These are phyloP conservation scores for Chiua virens DNA, from an alignment of 768 basidiomycete species.

Conservation along the genomic window DNA sequence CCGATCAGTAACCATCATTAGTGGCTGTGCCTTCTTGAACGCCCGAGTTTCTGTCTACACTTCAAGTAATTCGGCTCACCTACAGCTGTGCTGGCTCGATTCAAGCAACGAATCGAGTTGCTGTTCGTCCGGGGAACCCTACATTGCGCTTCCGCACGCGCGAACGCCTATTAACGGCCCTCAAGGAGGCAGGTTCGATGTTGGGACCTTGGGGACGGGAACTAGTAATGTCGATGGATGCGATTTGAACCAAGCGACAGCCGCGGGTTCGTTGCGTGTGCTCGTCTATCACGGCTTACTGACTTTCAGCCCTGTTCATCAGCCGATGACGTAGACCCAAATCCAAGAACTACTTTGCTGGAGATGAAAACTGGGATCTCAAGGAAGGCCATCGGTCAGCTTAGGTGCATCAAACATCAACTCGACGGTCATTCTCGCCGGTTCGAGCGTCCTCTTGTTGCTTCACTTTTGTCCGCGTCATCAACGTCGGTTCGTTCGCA, in stretches of 20 bases:
- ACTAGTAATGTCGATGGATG: constrained; percentile 58
- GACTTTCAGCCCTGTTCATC: background rate
- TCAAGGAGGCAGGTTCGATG: constrained; percentile 57
- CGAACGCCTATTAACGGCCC: background rate
- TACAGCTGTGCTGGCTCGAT: constrained; percentile 25
- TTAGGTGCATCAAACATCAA: constrained; percentile 86
- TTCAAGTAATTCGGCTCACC: constrained; percentile 27
- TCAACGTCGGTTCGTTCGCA: constrained; percentile 28
- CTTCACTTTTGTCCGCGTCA: background rate
- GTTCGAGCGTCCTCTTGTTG: constrained; percentile 43
- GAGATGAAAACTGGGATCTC: constrained; percentile 69
- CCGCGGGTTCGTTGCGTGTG: constrained; percentile 36
- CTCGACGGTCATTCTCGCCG: constrained; percentile 80
- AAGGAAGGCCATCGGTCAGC: constrained; percentile 78
- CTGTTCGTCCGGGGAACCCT: constrained; percentile 29
- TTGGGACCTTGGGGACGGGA: constrained; percentile 63
- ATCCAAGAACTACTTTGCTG: constrained; percentile 36
- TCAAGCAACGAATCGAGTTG: constrained; percentile 38
- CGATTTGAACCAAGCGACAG: constrained; percentile 37
- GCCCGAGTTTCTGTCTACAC: too few species aligned
- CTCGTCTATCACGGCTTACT: constrained; percentile 27
- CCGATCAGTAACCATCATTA: too few species aligned
- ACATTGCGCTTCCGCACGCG: background rate
- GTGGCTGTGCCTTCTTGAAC: too few species aligned
- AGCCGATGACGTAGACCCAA: constrained; percentile 3